Evolutionary conservation across 805 yeast genomes (phyloP), one percentile per base, ranked within the genome.

Genomic region (Saturnispora sanitii): DNA sequence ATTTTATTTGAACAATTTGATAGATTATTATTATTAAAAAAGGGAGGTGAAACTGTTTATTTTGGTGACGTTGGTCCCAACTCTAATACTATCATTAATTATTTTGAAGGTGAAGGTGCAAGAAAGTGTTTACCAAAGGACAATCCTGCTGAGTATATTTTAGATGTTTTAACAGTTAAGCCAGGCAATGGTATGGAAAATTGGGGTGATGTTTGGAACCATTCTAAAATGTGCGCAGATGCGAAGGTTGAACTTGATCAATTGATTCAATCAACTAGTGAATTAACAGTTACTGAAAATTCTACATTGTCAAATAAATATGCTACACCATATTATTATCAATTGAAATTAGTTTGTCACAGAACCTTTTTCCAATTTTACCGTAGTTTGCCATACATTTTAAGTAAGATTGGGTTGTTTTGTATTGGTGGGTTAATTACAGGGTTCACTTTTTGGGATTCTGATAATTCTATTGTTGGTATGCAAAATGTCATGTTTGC

Each of bases 111-210:
- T 15, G 52, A 67, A 46, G 76, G 95, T 27, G 86, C 88, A 31
- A 72, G 78, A 45, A 67, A 70, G 40, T 82, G 92, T 65, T 67
- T 64, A 26, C 58, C 58, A 11, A 60, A 64, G 28, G 86, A 77
- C 41, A 81, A 81, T 49, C 87, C 88, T 19, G 87, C 87, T 26
- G 88, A 80, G 58, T 81, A 79, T 64, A 77, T 80, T 60, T 62
- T 81, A 50, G 78, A 78, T 46, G 75, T 75, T 43, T 78, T 82
- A 57, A 90, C 90, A 45, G 88, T 90, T 26, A 88, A 85, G 55
- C 86, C 90, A 3, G 79, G 85, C 22, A 79, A 85, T 3, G 53
- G 63, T 40, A 73, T 70, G 15, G 53, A 60, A 23, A 79, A 82
- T 57, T 82, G 83, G 79, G 65, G 66, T 56, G 73, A 77, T 9